These are phyloP conservation scores for Tetrapisispora arboricola DNA, from an alignment of 805 yeast genomes.

Conservation along the genomic window DNA sequence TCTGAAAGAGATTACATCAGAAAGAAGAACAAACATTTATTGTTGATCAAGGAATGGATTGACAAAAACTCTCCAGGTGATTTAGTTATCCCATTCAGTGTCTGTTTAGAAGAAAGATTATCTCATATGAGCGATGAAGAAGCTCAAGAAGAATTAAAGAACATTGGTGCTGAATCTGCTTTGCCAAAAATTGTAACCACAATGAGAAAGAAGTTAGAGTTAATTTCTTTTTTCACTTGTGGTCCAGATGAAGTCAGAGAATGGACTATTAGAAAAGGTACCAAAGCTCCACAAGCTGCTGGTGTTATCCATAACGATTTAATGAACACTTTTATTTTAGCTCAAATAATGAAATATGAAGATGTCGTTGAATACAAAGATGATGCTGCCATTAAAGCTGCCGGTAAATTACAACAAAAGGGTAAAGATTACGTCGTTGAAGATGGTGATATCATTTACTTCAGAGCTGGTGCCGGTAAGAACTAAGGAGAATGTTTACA, in stretches of 20 bases:
- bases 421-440: slow-evolving; percentile 94
- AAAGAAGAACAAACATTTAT: slow-evolving; percentile 79
- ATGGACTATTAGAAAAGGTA: slow-evolving; percentile 91
- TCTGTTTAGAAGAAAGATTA: slow-evolving; percentile 83
- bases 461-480: slow-evolving; percentile 93
- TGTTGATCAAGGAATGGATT: slow-evolving; percentile 83
- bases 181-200: slow-evolving; percentile 76
- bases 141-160: slow-evolving; percentile 66
- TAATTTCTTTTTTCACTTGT: slow-evolving; percentile 90
- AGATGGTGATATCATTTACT: slow-evolving; percentile 86
- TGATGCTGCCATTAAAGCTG: slow-evolving; percentile 72
- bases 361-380: slow-evolving; percentile 72
- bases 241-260: slow-evolving; percentile 96
- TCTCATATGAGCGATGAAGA: slow-evolving; percentile 81
- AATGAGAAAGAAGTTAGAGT: slow-evolving; percentile 78
- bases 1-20: slow-evolving; percentile 81
- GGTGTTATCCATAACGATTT: slow-evolving; percentile 96
- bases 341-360: slow-evolving; percentile 79
- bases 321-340: slow-evolving; percentile 89
- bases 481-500: slow-evolving; percentile 32
- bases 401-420: slow-evolving; percentile 81
- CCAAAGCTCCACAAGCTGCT: slow-evolving; percentile 97
- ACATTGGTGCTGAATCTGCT: slow-evolving; percentile 63
- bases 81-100: slow-evolving; percentile 85
- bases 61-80: slow-evolving; percentile 73